Conservation (phyloP, 1,284 basidiomycete species). For the Fistulinella cinereoalba region DNA sequence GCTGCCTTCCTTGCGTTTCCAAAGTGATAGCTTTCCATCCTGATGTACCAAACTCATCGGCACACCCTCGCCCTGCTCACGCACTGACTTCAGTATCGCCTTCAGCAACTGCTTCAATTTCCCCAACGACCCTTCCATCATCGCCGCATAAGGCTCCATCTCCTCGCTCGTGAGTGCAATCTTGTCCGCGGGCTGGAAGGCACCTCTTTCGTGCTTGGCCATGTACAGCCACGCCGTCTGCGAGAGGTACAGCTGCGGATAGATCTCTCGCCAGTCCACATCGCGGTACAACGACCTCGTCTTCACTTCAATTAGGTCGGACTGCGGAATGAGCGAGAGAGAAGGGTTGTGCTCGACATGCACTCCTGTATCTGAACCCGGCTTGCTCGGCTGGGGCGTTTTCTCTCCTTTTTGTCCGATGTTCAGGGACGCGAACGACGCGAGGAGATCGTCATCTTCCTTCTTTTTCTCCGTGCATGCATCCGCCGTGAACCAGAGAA, state of each 20-base stretch:
- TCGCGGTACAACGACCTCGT: slow-evolving; percentile 32
- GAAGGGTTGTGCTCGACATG: slow-evolving; percentile 14
- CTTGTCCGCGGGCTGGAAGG: slow-evolving; percentile 32
- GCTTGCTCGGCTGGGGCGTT: neutral
- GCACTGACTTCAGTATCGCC: slow-evolving; percentile 26
- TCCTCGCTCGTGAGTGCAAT: slow-evolving; percentile 21
- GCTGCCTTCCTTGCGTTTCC: slow-evolving; percentile 23
- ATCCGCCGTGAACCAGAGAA: slow-evolving; percentile 35
- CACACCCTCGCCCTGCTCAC: slow-evolving; percentile 22
- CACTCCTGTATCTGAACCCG: slow-evolving; percentile 8
- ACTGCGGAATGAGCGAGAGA: slow-evolving; percentile 33
- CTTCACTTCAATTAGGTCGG: slow-evolving; percentile 39
- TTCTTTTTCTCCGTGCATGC: slow-evolving; percentile 24
- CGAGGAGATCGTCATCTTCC: slow-evolving; percentile 23
- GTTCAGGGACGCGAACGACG: slow-evolving; percentile 29
- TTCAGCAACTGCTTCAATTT: slow-evolving; percentile 29
- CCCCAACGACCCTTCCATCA: slow-evolving; percentile 18
- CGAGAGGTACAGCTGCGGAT: slow-evolving; percentile 42
- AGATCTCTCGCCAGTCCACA: slow-evolving; percentile 38
- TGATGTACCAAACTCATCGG: slow-evolving; percentile 29
- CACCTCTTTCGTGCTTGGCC: slow-evolving; percentile 35
- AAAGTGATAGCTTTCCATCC: slow-evolving; percentile 21
- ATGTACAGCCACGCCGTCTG: slow-evolving; percentile 39
- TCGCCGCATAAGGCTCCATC: slow-evolving; percentile 24
- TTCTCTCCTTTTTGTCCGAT: slow-evolving; percentile 11